Evolutionary conservation across 352 stramenopile genomes (phyloP).

Genomic region (Phytophthora meadii): DNA sequence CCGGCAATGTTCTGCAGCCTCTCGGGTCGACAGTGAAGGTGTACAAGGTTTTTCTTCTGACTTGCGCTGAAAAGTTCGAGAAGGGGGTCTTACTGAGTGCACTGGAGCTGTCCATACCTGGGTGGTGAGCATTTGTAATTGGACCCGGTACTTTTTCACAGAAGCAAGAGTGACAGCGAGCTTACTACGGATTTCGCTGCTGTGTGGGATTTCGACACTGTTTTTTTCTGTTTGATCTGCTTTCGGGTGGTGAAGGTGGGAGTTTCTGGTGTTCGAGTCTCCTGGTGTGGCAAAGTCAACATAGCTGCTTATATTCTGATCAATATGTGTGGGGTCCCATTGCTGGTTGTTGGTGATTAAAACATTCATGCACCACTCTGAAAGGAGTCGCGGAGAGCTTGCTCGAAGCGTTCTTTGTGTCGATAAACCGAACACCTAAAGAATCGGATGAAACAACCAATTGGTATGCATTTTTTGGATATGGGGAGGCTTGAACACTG

Average conservation of each 20-base stretch:
- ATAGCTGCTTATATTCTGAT: slow-evolving; percentile 78
- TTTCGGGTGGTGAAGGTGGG: slow-evolving; percentile 21
- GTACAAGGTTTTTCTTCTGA: slow-evolving; percentile 21
- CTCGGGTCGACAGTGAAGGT: slow-evolving; percentile 37
- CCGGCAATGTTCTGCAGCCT: slow-evolving; percentile 80
- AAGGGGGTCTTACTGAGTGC: slow-evolving; percentile 16
- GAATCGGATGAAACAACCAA: slow-evolving; percentile 69
- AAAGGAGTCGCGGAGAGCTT: slow-evolving; percentile 41
- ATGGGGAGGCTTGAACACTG: neutral
- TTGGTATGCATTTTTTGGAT: slow-evolving; percentile 18
- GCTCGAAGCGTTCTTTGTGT: slow-evolving; percentile 49
- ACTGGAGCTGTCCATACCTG: slow-evolving; percentile 24
- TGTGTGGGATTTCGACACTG: slow-evolving; percentile 27
- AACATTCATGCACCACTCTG: slow-evolving; percentile 91
- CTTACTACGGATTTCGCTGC: slow-evolving; percentile 88
- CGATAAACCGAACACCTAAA: slow-evolving; percentile 73
- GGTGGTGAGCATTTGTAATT: slow-evolving; percentile 78
- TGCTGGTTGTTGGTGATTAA: slow-evolving; percentile 79
- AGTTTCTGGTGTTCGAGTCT: neutral
- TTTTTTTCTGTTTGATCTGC: slow-evolving; percentile 22
- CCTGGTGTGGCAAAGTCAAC: slow-evolving; percentile 74
- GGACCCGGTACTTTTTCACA: slow-evolving; percentile 87
- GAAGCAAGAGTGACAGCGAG: slow-evolving; percentile 86
- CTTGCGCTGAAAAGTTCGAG: slow-evolving; percentile 88
- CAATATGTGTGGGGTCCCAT: slow-evolving; percentile 29